Conservation (phyloP, 2,329 filamentous ascomycete genomes). For the Alternaria ventricosa region DNA sequence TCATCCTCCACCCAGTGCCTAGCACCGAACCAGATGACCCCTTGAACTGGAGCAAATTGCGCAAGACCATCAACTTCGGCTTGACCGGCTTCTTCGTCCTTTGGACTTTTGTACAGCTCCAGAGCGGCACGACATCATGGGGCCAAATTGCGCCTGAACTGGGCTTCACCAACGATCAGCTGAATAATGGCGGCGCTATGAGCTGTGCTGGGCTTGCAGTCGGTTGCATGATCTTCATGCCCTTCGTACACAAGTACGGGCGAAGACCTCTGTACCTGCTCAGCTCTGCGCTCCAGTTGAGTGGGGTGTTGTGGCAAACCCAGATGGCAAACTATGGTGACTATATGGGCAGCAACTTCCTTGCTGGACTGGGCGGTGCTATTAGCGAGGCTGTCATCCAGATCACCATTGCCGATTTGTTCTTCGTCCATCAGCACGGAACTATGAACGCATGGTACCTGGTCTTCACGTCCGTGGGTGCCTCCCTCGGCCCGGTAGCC, state of each 20-base stretch:
- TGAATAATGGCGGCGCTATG: constrained; percentile 57
- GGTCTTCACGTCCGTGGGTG: constrained; percentile 47
- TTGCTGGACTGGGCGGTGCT: constrained; percentile 55
- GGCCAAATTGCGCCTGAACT: constrained; percentile 52
- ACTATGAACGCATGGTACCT: constrained; percentile 57
- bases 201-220: constrained; percentile 52
- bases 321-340: constrained; percentile 52
- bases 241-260: constrained; percentile 56
- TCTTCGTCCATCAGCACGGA: constrained; percentile 57
- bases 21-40: constrained; percentile 19
- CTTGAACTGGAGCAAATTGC: constrained; percentile 52
- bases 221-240: constrained; percentile 53
- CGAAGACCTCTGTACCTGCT: constrained; percentile 56
- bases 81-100: constrained; percentile 53
- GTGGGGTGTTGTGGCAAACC: constrained; percentile 53
- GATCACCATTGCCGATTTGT: constrained; percentile 57
- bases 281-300: constrained; percentile 50
- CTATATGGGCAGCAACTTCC: constrained; percentile 52
- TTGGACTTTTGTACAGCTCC: constrained; percentile 52
- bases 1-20: constrained; percentile 17
- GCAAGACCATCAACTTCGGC: constrained; percentile 53
- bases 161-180: constrained; percentile 43
- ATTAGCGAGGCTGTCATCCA: constrained; percentile 55
- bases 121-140: constrained; percentile 53
- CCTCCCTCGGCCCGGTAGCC: constrained; percentile 50